Base-by-base conservation (phyloP, 2,329 filamentous ascomycete species). In the Venturia oleaginea region DNA sequence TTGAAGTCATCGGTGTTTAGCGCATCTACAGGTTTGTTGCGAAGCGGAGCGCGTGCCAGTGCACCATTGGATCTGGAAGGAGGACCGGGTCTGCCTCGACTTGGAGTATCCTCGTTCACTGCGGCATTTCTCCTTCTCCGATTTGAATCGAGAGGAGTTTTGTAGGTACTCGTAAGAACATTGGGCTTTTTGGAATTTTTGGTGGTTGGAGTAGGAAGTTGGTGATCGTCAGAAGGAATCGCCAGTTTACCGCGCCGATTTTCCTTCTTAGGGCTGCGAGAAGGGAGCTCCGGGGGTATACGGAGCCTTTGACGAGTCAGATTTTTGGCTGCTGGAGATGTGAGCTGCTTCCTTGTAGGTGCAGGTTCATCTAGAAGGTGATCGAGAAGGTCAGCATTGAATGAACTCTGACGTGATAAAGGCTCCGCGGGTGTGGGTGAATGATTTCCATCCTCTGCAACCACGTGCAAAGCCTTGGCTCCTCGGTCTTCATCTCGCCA, bases 1-100 rank as follows among this genome's bases (percentile, higher is more conserved):
- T 88, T 93, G 79, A 96, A 97, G 74, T 96, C 88, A 15, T 85
- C 83, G 0, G 88, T 77, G 17, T 77, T 77, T 15, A 96, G 80
- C 40, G 82, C 77, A 0, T 80, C 76, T 3, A 86, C 67, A 0
- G 86, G 82, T 61, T 81, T 84, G 11, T 79, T 73, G n/a, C 62
- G 62, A 24, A 62, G 43, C 11, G 60, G 51, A 57, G 51, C 30
- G 10, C 51, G 30, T 57, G 30, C 8, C 1, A 37, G 24, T 42
- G 17, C 43, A 27, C 40, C 32, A 4, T 37, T 62, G 24, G n/a
- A 27, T 19, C 13, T 43, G 22, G 37, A 11, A 10, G 13, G 22
- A 15, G 22, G 60, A 48, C 17, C 22, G 3, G 38, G 60, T 62
- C 38, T 15, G 43, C 40, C 38, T n/a, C 32, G 40, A 17, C 60